Evolutionary conservation across 805 yeast species (phyloP).

Genomic region (Saccharomycopsis babjevae): DNA sequence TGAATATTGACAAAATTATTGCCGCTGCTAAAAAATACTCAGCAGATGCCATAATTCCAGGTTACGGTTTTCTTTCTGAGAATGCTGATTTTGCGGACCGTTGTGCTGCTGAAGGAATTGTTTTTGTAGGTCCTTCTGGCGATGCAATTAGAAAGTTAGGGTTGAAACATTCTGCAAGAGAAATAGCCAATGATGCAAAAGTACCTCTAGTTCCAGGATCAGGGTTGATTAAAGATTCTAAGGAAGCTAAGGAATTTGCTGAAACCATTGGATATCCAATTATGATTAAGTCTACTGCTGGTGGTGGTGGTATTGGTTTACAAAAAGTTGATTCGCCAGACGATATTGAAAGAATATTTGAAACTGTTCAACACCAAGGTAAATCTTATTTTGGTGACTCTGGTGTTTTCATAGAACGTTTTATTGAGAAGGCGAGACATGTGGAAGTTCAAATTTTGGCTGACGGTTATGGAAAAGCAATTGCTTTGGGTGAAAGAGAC

Average conservation of each 20-base stretch:
- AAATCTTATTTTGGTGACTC: conserved; percentile 87
- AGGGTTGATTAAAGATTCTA: conserved; percentile 59
- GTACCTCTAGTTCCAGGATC: conserved; percentile 99
- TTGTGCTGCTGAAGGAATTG: conserved; percentile 71
- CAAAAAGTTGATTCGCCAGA: conserved; percentile 80
- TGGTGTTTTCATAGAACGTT: conserved; percentile 90
- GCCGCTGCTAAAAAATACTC: conserved; percentile 74
- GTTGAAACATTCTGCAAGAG: conserved; percentile 93
- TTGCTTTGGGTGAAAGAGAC: conserved; percentile 94
- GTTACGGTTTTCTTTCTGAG: conserved; percentile 93
- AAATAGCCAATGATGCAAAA: conserved; percentile 80
- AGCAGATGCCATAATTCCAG: conserved; percentile 96
- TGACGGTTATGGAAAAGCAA: conserved; percentile 87
- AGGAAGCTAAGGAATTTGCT: conserved; percentile 71
- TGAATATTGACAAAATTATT: conserved; percentile 75
- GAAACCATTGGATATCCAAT: conserved; percentile 56
- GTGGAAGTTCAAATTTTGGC: conserved; percentile 96
- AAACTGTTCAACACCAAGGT: conserved; percentile 90
- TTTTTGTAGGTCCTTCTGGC: conserved; percentile 95
- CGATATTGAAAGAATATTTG: conserved; percentile 78
- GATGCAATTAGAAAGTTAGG: conserved; percentile 87
- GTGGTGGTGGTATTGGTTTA: conserved; percentile 98
- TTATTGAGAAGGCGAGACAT: conserved; percentile 91
- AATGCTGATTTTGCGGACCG: conserved; percentile 93
- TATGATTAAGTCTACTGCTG: conserved; percentile 96